Evolutionary conservation across 2,329 filamentous ascomycete genomes (phyloP).

Genomic region (Dactylellina haptotyla): DNA sequence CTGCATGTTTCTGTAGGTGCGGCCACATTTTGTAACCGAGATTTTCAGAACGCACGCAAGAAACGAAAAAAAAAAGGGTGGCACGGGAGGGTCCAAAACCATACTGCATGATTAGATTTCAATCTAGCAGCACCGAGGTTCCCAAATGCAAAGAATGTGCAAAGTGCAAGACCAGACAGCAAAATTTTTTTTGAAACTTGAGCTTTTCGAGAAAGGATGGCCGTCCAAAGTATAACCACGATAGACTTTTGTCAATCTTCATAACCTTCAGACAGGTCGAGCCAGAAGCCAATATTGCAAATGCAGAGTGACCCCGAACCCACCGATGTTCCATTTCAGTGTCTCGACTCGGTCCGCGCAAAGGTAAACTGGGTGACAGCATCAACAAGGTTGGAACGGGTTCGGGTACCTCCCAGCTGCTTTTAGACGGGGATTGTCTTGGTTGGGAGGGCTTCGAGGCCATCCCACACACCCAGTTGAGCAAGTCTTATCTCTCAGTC

Average conservation of each 20-base stretch:
- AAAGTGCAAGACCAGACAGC: neutral
- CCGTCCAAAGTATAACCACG: neutral
- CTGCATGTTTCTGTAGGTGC: conserved; percentile 47
- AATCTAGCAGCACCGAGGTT: too few relatives aligned
- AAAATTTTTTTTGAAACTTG: too few relatives aligned
- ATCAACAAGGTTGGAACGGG: conserved; percentile 38
- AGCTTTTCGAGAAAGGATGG: too few relatives aligned
- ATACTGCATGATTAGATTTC: too few relatives aligned
- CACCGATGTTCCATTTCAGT: conserved; percentile 22
- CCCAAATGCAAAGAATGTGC: neutral
- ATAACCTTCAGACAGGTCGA: neutral
- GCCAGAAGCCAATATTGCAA: too few relatives aligned
- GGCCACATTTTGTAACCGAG: conserved; percentile 35
- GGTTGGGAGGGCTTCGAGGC: conserved; percentile 17
- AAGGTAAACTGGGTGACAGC: conserved; percentile 6
- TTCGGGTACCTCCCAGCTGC: conserved; percentile 51
- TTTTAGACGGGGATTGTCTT: conserved; percentile 42
- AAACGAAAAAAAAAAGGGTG: neutral
- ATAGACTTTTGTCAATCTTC: conserved; percentile 1
- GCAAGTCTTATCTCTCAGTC: conserved; percentile 52
- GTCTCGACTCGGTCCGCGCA: conserved; percentile 31
- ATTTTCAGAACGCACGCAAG: neutral
- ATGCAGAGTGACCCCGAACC: neutral
- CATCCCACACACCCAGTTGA: conserved; percentile 39
- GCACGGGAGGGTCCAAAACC: neutral